Percentiles rank a stretch among this genome's conserved stretches.
phyloP scores from a whole-genome alignment of 192 early-diverging fungal genomes.

The Ambispora gerdemannii region DNA sequence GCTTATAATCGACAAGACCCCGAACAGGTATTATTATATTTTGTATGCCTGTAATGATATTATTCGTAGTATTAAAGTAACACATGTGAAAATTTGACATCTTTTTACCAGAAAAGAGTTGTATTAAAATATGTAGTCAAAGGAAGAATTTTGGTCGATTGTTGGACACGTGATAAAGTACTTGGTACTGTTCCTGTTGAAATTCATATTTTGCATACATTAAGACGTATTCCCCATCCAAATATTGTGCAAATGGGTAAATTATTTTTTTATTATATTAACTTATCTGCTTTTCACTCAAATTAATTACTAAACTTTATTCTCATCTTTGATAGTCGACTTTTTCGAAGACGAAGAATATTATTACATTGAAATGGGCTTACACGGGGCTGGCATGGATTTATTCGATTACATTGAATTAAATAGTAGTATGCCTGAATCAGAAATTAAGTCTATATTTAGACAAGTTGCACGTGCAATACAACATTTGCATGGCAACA shows the following conservation, averaged over 20 bases:
- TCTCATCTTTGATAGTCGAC: constrained; percentile 55
- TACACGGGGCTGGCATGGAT: constrained; percentile 59
- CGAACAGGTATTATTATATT: constrained; percentile 38
- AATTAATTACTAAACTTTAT: too few species aligned
- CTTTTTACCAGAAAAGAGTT: constrained; percentile 38
- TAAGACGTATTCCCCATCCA: constrained; percentile 51
- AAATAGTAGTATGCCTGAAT: constrained; percentile 51
- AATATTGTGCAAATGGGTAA: constrained; percentile 55
- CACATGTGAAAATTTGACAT: neutral
- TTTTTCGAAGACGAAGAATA: constrained; percentile 73
- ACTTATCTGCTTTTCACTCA: too few species aligned
- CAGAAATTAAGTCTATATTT: constrained; percentile 56
- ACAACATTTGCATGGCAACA: constrained; percentile 56
- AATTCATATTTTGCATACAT: constrained; percentile 67
- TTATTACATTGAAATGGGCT: constrained; percentile 65
- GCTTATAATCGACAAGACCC: constrained; percentile 50
- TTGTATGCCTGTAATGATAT: neutral
- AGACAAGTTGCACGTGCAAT: constrained; percentile 56
- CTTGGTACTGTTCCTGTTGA: constrained; percentile 73
- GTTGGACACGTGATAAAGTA: constrained; percentile 65
- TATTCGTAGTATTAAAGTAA: constrained; percentile 4
- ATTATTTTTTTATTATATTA: neutral
- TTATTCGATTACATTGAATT: constrained; percentile 70
- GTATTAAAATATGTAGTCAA: constrained; percentile 76
- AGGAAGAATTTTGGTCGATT: constrained; percentile 58